These are phyloP conservation scores for Fusarium proliferatum DNA, from an alignment of 2,329 filamentous ascomycete genomes.

Conservation along the genomic window DNA sequence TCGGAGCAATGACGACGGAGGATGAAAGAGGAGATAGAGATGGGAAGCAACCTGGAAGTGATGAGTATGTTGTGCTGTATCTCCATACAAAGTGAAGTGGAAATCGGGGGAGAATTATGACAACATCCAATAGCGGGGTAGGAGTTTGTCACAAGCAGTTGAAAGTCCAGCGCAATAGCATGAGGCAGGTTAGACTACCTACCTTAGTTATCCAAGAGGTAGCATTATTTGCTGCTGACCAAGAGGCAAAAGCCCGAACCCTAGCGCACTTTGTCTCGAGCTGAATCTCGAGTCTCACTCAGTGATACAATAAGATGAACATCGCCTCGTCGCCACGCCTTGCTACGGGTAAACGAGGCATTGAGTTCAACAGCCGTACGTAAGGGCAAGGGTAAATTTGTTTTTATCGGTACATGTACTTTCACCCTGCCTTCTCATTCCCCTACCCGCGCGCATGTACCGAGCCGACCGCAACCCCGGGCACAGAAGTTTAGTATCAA, in stretches of 20 bases:
- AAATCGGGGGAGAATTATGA: not conserved
- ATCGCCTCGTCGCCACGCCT: not conserved
- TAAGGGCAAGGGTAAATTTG: not conserved
- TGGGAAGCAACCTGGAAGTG: not conserved
- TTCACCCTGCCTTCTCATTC: not conserved
- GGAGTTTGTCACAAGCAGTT: constrained; percentile 20
- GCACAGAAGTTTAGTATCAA: constrained; percentile 18
- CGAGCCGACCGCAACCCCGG: constrained; percentile 16
- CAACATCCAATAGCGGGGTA: constrained; percentile 29
- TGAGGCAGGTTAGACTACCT: too few species aligned
- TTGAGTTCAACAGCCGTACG: constrained; percentile 4
- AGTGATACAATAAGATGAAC: constrained; percentile 8
- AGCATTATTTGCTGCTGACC: constrained; percentile 4
- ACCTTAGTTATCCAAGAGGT: too few species aligned
- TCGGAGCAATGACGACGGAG: constrained; percentile 25
- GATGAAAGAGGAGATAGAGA: constrained; percentile 1
- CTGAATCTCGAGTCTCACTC: not conserved
- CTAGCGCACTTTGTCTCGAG: constrained; percentile 1
- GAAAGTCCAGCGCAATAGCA: not conserved
- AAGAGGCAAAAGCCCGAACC: constrained; percentile 18
- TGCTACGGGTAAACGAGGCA: constrained; percentile 36
- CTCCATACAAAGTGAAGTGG: not conserved
- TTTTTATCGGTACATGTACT: constrained; percentile 1
- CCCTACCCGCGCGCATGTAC: constrained; percentile 18
- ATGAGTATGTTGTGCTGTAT: not conserved